Conservation (phyloP, 768 basidiomycete genomes). For the Postia placenta region DNA sequence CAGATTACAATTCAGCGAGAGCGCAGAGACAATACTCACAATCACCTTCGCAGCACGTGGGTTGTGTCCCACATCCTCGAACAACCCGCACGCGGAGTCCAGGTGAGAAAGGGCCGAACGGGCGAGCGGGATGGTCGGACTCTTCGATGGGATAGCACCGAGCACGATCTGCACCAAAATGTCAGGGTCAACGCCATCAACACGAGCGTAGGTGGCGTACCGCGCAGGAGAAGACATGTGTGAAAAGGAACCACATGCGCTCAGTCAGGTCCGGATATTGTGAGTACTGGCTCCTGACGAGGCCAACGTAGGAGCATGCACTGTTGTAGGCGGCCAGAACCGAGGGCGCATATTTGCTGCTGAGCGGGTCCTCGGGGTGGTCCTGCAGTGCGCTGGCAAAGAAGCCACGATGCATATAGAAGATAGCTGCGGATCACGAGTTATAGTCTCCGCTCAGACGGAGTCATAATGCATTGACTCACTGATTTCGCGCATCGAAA, state of each 20-base stretch:
- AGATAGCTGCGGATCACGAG: constrained; percentile 38
- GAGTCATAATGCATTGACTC: constrained; percentile 16
- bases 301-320: constrained; percentile 61
- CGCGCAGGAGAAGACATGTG: constrained; percentile 67
- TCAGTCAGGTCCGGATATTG: constrained; percentile 63
- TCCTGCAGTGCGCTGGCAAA: constrained; percentile 68
- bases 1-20: too few species aligned
- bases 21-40: constrained; percentile 32
- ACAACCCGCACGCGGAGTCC: constrained; percentile 56
- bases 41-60: constrained; percentile 53
- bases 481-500: constrained; percentile 68
- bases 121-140: constrained; percentile 54
- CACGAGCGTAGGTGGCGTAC: constrained; percentile 27
- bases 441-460: background rate
- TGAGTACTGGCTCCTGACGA: constrained; percentile 58
- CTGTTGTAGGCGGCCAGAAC: constrained; percentile 66
- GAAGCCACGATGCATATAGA: constrained; percentile 73
- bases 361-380: constrained; percentile 55
- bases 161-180: constrained; percentile 48
- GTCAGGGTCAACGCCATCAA: background rate
- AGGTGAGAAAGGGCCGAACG: constrained; percentile 63
- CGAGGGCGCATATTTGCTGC: constrained; percentile 62
- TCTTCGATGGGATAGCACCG: constrained; percentile 61
- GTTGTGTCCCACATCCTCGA: constrained; percentile 43
- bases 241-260: constrained; percentile 69